Conservation (phyloP, 2,329 filamentous ascomycete genomes). For the Sclerotiophoma versabilis region DNA sequence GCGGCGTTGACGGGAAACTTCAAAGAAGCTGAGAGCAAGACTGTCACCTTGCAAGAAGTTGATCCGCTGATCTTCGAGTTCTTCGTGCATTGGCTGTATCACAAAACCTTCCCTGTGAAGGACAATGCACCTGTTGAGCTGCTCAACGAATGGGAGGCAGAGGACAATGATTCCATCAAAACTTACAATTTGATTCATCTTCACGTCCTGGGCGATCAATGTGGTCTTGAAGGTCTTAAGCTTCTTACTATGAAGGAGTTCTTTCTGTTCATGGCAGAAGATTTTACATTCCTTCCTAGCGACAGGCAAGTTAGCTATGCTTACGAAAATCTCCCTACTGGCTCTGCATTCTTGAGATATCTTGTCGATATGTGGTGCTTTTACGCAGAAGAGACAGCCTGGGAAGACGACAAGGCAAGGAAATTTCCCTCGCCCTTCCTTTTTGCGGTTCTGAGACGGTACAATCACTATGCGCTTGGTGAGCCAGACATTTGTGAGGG, state of each 20-base stretch:
- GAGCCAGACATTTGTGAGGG: background rate
- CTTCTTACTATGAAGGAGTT: background rate
- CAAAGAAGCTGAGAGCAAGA: conserved; percentile 22
- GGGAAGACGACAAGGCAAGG: background rate
- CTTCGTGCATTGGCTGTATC: conserved; percentile 27
- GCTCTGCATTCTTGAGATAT: background rate
- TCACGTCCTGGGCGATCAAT: conserved; percentile 19
- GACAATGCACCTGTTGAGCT: background rate
- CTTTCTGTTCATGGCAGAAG: background rate
- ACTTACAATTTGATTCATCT: conserved; percentile 7
- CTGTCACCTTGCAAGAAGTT: conserved; percentile 13
- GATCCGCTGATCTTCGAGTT: conserved; percentile 12
- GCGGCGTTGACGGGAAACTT: conserved; percentile 5
- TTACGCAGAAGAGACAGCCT: background rate
- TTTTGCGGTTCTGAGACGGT: background rate
- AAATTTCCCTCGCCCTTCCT: background rate
- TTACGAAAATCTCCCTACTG: background rate
- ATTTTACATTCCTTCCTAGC: background rate
- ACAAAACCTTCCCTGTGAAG: conserved; percentile 6
- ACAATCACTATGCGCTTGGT: background rate
- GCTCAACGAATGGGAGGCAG: background rate
- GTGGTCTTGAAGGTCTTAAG: background rate
- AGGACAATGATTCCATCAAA: background rate
- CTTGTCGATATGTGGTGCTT: background rate
- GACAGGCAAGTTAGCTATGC: background rate